phyloP scores from a whole-genome alignment of 208 protist species.

The Trypanosoma mega region DNA sequence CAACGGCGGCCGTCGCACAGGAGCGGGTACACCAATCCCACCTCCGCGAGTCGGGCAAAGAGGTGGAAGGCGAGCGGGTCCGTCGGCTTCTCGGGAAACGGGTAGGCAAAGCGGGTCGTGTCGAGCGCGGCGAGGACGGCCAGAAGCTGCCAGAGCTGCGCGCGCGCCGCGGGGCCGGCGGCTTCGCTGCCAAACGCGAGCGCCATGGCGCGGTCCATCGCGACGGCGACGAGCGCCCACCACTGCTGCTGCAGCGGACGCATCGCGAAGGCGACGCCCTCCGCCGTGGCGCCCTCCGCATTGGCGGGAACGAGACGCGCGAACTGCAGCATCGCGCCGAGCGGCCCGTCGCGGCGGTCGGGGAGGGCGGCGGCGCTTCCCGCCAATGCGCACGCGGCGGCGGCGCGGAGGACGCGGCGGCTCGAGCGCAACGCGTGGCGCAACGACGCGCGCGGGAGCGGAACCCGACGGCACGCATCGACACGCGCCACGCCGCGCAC shows the following conservation, averaged over 20 bases:
- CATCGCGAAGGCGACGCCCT: slow-evolving; percentile 85
- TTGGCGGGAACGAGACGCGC: slow-evolving; percentile 44
- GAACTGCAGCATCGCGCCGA: slow-evolving; percentile 55
- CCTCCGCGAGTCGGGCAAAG: slow-evolving; percentile 68
- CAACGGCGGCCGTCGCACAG: slow-evolving; percentile 35
- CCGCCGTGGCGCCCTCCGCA: slow-evolving; percentile 39
- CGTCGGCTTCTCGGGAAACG: slow-evolving; percentile 51
- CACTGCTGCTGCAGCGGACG: slow-evolving; percentile 82
- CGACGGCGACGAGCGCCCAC: slow-evolving; percentile 75
- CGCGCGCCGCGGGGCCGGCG: slow-evolving; percentile 10
- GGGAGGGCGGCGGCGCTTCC: slow-evolving; percentile 48
- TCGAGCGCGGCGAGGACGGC: slow-evolving; percentile 65
- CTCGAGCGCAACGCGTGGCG: slow-evolving; percentile 60
- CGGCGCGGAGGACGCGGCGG: slow-evolving; percentile 47
- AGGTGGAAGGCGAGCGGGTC: slow-evolving; percentile 67
- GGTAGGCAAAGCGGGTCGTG: slow-evolving; percentile 46
- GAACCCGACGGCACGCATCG: slow-evolving; percentile 28
- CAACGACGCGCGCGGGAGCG: slow-evolving; percentile 46
- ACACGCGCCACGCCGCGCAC: slow-evolving; percentile 41
- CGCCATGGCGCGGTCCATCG: slow-evolving; percentile 65
- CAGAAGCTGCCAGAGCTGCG: slow-evolving; percentile 71
- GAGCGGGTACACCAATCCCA: slow-evolving; percentile 80
- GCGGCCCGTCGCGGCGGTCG: slow-evolving; percentile 26
- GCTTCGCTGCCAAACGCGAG: slow-evolving; percentile 18
- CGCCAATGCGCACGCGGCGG: slow-evolving; percentile 60